These are phyloP conservation scores for Peronospora destructor DNA, from an alignment of 352 stramenopile genomes.

Conservation along the genomic window DNA sequence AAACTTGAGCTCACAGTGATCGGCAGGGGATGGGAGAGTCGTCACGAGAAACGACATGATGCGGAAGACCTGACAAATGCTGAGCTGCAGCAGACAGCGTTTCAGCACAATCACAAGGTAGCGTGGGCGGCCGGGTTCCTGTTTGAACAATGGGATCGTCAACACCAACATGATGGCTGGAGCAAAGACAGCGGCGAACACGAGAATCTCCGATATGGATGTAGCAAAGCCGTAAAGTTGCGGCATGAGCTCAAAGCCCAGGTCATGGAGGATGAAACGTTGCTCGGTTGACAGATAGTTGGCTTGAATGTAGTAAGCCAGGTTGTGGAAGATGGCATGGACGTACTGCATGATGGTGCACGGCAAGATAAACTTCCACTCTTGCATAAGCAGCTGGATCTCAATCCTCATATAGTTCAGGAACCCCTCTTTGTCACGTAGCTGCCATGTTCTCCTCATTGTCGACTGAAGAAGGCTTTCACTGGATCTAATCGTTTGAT, in stretches of 20 bases:
- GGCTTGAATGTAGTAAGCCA: slow-evolving; percentile 80
- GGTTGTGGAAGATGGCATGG: slow-evolving; percentile 80
- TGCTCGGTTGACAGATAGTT: slow-evolving; percentile 57
- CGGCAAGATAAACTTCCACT: slow-evolving; percentile 71
- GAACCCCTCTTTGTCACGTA: slow-evolving; percentile 52
- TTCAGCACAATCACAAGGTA: slow-evolving; percentile 79
- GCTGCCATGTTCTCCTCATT: slow-evolving; percentile 36
- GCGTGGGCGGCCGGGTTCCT: slow-evolving; percentile 55
- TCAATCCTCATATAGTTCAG: slow-evolving; percentile 61
- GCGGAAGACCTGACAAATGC: slow-evolving; percentile 62
- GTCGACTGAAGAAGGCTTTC: neutral
- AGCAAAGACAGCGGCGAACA: slow-evolving; percentile 67
- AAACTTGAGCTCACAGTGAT: slow-evolving; percentile 69
- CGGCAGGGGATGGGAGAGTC: slow-evolving; percentile 53
- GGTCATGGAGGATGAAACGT: slow-evolving; percentile 66
- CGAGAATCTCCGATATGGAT: slow-evolving; percentile 63
- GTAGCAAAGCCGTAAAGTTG: slow-evolving; percentile 43
- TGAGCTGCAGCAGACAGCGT: slow-evolving; percentile 73
- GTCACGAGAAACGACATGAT: slow-evolving; percentile 80
- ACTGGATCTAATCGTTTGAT: neutral
- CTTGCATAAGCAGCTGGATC: slow-evolving; percentile 43
- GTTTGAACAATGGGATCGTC: slow-evolving; percentile 55
- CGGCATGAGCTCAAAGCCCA: slow-evolving; percentile 68
- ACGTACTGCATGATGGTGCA: slow-evolving; percentile 82
- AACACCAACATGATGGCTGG: slow-evolving; percentile 63